Base-by-base conservation (phyloP, 495 filamentous ascomycete species). In the Podospora pseudocomata region DNA sequence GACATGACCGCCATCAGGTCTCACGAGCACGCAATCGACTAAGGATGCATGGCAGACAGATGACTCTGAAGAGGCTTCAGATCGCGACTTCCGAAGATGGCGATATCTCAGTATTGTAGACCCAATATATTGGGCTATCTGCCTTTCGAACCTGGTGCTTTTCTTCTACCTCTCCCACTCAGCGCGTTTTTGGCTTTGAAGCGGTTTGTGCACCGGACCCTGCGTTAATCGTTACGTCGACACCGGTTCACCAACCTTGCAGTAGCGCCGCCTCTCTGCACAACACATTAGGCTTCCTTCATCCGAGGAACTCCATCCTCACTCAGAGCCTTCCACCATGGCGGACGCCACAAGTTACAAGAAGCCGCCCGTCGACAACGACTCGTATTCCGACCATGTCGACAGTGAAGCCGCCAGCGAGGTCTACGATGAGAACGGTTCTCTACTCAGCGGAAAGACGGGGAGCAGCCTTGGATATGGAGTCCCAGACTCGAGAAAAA, bases 401-500 rank as follows among this genome's bases (percentile, higher is more conserved):
- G 62, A 59, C 60, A 70, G 67, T 59, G 66, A 71, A 18, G 59
- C 64, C 27, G 67, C 60, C 15, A 68, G 69, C 60, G 67, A 70
- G n/a, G 63, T 68, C 1, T 53, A 32, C 18, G 66, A 70, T 55
- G 11, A 20, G 18, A 16, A 70, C 30, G 69, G 63, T 57, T 9
- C 64, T 49, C 7, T 67, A 18, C 55, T 58, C 55, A 58, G 55
- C 20, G 30, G 30, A 32, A 63, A 20, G 30, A 39, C 16, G 30
- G 30, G 9, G 44, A 49, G 2, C 16, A 56, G 18, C 57, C 34
- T 65, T 7, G 58, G 49, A 7, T 57, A 80, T 61, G 72, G 67
- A 7, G 76, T 78, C 53, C 73, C 78, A 19, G 83, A 84, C 0
- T 79, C 79, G 5, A 72, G 79, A 16, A 84, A 84, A 71, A 77